Conservation (phyloP, 2,329 filamentous ascomycete genomes). For the Huntiella savannae region DNA sequence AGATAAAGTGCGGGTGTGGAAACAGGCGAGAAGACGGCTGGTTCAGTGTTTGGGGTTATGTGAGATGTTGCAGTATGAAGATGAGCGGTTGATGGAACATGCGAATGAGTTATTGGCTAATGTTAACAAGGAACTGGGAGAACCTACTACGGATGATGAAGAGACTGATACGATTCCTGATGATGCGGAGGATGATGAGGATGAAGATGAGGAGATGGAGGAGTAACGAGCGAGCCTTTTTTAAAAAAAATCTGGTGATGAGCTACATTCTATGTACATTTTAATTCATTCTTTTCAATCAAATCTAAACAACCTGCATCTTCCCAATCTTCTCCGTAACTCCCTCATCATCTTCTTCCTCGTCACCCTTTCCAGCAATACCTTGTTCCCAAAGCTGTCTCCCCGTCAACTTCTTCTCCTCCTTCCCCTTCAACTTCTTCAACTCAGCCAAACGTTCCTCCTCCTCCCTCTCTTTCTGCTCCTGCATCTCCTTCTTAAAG, state of each 20-base stretch:
- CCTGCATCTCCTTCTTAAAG: conserved; percentile 67
- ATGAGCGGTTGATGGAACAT: conserved; percentile 58
- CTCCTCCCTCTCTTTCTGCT: conserved; percentile 44
- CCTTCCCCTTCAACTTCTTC: conserved; percentile 51
- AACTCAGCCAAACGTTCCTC: conserved; percentile 69
- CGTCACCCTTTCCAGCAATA: conserved; percentile 45
- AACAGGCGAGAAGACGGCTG: conserved; percentile 66
- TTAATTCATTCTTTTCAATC: conserved; percentile 17
- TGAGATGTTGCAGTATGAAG: conserved; percentile 62
- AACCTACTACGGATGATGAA: conserved; percentile 35
- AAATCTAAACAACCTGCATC: conserved; percentile 40
- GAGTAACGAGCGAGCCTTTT: conserved; percentile 13
- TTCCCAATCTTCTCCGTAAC: conserved; percentile 43
- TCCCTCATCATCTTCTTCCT: conserved; percentile 41
- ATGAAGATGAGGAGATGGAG: conserved; percentile 41
- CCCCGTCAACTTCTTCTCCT: conserved; percentile 52
- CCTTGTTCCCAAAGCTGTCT: conserved; percentile 64
- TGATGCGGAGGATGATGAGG: conserved; percentile 27
- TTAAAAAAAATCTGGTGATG: not conserved
- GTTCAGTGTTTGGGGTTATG: conserved; percentile 68
- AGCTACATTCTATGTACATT: not conserved
- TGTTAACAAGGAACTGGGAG: conserved; percentile 45
- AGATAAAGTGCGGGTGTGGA: conserved; percentile 31
- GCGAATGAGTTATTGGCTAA: conserved; percentile 48
- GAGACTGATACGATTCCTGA: conserved; percentile 30